These are phyloP conservation scores for Boletus reticuloceps DNA, from an alignment of 768 basidiomycete genomes.

Conservation along the genomic window DNA sequence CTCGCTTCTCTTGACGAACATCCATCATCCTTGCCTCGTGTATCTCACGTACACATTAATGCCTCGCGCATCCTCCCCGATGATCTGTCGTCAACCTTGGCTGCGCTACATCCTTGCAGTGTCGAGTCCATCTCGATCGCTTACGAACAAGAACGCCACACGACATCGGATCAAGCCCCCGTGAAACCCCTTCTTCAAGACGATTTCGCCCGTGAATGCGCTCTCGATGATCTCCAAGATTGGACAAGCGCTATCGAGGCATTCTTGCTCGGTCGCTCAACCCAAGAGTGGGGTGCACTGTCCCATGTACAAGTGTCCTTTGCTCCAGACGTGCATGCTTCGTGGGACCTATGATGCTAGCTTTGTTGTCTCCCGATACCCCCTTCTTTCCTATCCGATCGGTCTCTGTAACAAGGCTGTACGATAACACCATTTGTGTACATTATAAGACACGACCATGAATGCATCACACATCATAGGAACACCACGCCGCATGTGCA, in stretches of 20 bases:
- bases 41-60: slow-evolving; percentile 24
- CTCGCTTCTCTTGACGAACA: slow-evolving; percentile 17
- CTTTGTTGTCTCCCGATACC: neutral
- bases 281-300: slow-evolving; percentile 17
- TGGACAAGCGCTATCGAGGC: slow-evolving; percentile 22
- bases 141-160: slow-evolving; percentile 14
- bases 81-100: slow-evolving; percentile 22
- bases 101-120: slow-evolving; percentile 11
- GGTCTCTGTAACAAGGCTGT: neutral
- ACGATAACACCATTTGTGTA: neutral
- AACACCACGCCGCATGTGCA: no score
- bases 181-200: slow-evolving; percentile 11
- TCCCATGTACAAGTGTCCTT: slow-evolving; percentile 18
- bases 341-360: slow-evolving; percentile 22
- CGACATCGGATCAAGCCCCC: neutral
- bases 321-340: slow-evolving; percentile 11
- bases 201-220: slow-evolving; percentile 28
- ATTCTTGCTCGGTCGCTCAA: slow-evolving; percentile 16
- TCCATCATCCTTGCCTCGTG: neutral
- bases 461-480: no score
- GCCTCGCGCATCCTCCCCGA: slow-evolving; percentile 26
- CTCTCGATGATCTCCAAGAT: slow-evolving; percentile 31
- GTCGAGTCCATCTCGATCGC: slow-evolving; percentile 23
- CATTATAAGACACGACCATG: neutral
- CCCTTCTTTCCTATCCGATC: neutral